These are phyloP conservation scores for Emmonsiellopsis sp. DNA, from an alignment of 2,329 filamentous ascomycete species.

Conservation along the genomic window DNA sequence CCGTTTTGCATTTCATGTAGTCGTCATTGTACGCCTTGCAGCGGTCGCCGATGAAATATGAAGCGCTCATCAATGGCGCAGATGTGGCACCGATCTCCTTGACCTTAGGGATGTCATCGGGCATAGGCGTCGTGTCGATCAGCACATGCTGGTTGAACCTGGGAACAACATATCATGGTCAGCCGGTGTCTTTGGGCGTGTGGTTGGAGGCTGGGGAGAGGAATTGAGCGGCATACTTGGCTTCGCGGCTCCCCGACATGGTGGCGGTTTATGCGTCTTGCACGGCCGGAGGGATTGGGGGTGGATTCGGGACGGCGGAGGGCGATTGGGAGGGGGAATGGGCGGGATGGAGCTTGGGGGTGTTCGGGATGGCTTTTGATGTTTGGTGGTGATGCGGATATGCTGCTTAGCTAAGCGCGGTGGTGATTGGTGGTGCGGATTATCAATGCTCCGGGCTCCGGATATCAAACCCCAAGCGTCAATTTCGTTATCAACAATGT, in stretches of 20 bases:
- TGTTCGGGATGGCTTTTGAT: background rate
- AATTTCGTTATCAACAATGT: too few species aligned
- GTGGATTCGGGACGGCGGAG: background rate
- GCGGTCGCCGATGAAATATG: constrained; percentile 93
- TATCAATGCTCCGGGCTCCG: background rate
- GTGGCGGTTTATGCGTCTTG: constrained; percentile 6
- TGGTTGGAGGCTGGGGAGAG: background rate
- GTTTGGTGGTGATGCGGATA: background rate
- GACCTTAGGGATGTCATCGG: constrained; percentile 83
- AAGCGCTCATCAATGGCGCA: constrained; percentile 80
- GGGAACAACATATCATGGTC: constrained; percentile 9
- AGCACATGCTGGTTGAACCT: constrained; percentile 94
- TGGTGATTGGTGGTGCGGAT: background rate
- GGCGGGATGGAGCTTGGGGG: background rate
- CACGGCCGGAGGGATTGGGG: background rate
- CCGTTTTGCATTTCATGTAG: constrained; percentile 99
- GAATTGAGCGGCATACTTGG: constrained; percentile 9
- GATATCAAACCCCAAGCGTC: too few species aligned
- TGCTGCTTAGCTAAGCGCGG: background rate
- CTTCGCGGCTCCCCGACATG: constrained; percentile 11
- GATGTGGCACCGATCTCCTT: constrained; percentile 89
- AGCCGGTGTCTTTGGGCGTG: background rate
- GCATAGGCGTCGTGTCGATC: constrained; percentile 92
- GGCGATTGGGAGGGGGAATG: background rate
- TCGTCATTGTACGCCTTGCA: constrained; percentile 97